phyloP scores from a whole-genome alignment of 2,329 filamentous ascomycete species.

The Chaetomium sp. region DNA sequence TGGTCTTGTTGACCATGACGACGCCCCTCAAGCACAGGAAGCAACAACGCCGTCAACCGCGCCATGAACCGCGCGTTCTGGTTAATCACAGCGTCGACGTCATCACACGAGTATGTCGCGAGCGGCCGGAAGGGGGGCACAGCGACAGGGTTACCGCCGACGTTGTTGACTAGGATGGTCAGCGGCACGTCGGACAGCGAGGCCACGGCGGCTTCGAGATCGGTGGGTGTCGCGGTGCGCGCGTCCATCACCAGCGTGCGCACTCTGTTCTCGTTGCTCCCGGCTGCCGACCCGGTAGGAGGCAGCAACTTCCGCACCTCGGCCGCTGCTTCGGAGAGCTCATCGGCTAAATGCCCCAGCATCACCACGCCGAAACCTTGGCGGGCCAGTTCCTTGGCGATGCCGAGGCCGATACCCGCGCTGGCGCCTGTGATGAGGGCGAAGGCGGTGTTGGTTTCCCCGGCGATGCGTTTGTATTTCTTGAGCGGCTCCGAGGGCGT shows the following conservation, averaged over 20 bases:
- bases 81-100: conserved; percentile 28
- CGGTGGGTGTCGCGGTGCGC: conserved; percentile 24
- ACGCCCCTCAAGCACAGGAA: not conserved
- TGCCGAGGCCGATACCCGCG: conserved; percentile 31
- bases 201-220: conserved; percentile 22
- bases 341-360: conserved; percentile 27
- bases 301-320: conserved; percentile 21
- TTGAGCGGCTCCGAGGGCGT: conserved; percentile 20
- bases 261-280: conserved; percentile 20
- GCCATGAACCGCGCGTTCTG: conserved; percentile 32
- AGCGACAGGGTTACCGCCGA: conserved; percentile 26
- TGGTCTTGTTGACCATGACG: not conserved
- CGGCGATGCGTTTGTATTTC: conserved; percentile 21
- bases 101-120: conserved; percentile 24
- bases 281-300: too few species aligned
- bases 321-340: conserved; percentile 25
- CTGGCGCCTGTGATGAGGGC: conserved; percentile 32
- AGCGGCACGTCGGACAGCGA: conserved; percentile 24
- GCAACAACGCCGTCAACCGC: conserved; percentile 28
- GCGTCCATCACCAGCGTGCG: conserved; percentile 28
- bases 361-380: conserved; percentile 32
- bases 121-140: conserved; percentile 25
- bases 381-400: conserved; percentile 28
- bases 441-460: conserved; percentile 16
- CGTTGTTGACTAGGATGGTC: conserved; percentile 31